phyloP scores from a whole-genome alignment of 768 basidiomycete genomes.

The Mycena polygramma region DNA sequence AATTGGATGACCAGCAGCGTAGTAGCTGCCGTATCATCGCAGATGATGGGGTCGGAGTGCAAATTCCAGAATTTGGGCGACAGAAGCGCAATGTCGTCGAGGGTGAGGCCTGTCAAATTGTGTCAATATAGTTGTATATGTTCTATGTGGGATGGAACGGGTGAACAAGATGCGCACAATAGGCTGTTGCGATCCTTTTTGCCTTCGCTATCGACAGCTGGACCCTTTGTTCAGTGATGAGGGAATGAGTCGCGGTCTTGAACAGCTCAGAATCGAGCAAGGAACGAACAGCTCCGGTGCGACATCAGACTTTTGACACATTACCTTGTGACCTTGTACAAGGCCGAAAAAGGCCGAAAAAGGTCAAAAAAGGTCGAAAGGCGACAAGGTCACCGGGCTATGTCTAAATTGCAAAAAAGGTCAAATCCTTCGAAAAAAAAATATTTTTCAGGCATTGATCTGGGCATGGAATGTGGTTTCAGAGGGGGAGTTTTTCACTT shows the following conservation, averaged over 20 bases:
- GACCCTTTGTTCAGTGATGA: not conserved
- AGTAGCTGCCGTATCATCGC: slow-evolving; percentile 21
- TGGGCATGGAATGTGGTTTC: no score
- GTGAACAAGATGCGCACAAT: not conserved
- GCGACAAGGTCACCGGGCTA: no score
- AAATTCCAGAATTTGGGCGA: slow-evolving; percentile 29
- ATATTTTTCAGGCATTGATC: no score
- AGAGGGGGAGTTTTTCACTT: no score
- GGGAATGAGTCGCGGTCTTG: not conserved
- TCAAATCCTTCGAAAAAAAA: no score
- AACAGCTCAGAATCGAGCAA: not conserved
- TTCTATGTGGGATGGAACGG: no score
- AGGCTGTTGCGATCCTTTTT: not conserved
- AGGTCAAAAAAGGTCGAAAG: no score
- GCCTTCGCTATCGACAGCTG: slow-evolving; percentile 8
- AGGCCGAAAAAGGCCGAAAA: no score
- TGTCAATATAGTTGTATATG: no score
- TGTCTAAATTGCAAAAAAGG: no score
- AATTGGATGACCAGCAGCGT: slow-evolving; percentile 31
- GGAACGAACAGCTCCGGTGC: not conserved
- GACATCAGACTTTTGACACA: no score
- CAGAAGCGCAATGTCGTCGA: slow-evolving; percentile 25
- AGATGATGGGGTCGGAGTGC: slow-evolving; percentile 28
- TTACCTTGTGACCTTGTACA: no score
- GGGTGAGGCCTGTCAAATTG: slow-evolving; percentile 27